Percentiles rank a stretch among this genome's conserved stretches.
These are phyloP conservation scores for Fusarium sp. DNA, from an alignment of 2,329 filamentous ascomycete genomes.

Conservation along the genomic window DNA sequence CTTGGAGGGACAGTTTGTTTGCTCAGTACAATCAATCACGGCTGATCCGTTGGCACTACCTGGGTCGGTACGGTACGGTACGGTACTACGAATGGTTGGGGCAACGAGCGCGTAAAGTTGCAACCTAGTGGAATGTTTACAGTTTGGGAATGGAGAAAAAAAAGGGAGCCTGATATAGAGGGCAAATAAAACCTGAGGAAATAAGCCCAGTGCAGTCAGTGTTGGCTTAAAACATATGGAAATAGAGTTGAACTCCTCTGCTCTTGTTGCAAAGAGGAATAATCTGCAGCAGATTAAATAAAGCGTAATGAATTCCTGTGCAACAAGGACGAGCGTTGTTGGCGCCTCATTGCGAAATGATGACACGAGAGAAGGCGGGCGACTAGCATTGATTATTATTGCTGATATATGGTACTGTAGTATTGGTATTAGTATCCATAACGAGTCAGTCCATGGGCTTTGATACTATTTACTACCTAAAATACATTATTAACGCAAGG, in stretches of 20 bases:
- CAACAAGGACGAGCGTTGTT: slow-evolving; percentile 22
- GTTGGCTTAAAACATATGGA: too few species aligned
- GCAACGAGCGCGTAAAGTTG: slow-evolving; percentile 10
- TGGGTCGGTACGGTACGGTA: too few species aligned
- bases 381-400: not conserved
- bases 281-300: not conserved
- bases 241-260: too few species aligned
- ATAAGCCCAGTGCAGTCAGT: not conserved
- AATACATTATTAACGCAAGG: slow-evolving; percentile 9
- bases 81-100: slow-evolving; percentile 14
- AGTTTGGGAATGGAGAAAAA: slow-evolving; percentile 4
- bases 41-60: too few species aligned
- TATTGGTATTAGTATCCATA: not conserved
- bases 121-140: slow-evolving; percentile 14
- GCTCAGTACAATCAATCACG: not conserved
- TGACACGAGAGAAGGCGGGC: slow-evolving; percentile 5
- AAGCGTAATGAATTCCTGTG: slow-evolving; percentile 7
- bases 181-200: not conserved
- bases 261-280: too few species aligned
- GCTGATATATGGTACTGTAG: not conserved
- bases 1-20: slow-evolving; percentile 11
- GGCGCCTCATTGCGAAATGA: slow-evolving; percentile 30
- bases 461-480: not conserved
- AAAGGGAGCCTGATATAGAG: not conserved
- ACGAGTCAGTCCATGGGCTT: slow-evolving; percentile 22